Percentiles rank a stretch among this genome's conserved stretches.
Evolutionary conservation across 441 rosid genomes (phyloP).

Genomic region (Raphanus hybrid): DNA sequence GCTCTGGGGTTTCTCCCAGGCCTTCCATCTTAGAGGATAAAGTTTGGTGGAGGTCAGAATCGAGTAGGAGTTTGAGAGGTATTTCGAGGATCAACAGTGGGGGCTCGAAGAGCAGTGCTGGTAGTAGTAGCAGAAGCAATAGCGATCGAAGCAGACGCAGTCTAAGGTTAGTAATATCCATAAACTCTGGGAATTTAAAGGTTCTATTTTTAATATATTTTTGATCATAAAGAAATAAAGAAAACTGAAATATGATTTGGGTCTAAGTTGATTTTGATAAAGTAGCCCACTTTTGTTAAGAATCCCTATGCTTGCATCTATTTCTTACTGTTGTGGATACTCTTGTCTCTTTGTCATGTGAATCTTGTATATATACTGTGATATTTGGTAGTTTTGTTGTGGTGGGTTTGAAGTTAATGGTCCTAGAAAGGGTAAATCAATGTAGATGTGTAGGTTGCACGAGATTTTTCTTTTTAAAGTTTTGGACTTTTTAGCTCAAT

Average conservation of each 20-base stretch:
- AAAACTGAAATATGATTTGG: neutral
- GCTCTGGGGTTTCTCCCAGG: conserved; percentile 45
- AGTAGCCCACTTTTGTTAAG: neutral
- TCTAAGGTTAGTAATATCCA: conserved; percentile 17
- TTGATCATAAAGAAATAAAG: neutral
- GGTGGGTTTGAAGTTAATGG: conserved; percentile 20
- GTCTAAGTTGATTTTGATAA: neutral
- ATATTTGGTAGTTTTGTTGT: neutral
- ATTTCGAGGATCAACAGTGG: conserved; percentile 53
- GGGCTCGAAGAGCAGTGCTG: conserved; percentile 57
- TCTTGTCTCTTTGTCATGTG: conserved; percentile 1
- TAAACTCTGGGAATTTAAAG: neutral
- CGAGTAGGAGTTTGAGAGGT: conserved; percentile 48
- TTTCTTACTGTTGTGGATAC: neutral
- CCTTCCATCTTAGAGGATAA: conserved; percentile 50
- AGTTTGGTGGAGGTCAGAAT: conserved; percentile 65
- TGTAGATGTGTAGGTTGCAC: conserved; percentile 13
- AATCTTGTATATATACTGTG: neutral
- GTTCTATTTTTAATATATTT: neutral
- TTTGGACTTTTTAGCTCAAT: neutral
- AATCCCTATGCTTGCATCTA: neutral
- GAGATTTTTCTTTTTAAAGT: neutral
- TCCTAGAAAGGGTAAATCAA: conserved; percentile 19
- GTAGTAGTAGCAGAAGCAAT: conserved; percentile 55
- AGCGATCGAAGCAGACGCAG: conserved; percentile 46